Evolutionary conservation across 2,329 filamentous ascomycete species (phyloP), one percentile per base, ranked within the genome.

Genomic region (Magnaporthales sp.): DNA sequence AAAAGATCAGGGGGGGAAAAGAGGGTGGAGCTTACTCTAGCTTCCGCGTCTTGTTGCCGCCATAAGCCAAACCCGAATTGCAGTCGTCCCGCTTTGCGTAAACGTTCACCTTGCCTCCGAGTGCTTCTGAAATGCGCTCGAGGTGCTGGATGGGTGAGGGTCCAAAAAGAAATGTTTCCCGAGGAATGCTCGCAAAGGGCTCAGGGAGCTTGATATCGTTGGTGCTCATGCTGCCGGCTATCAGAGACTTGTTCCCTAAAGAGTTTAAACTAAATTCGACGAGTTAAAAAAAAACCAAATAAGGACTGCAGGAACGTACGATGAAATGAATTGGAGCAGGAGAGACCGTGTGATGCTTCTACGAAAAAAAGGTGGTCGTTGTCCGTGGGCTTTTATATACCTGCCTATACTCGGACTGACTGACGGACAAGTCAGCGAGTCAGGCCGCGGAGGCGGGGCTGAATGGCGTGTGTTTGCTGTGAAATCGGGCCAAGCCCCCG

Each of bases 1-100:
- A 63, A 24, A 29, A 27, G 46, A 31, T 9, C 19, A 31, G 10
- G 62, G 10, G 60, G 4, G 19, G 0, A 10, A 24, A 46, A 38
- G 15, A 30, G 22, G n/a, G 13, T 22, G 11, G 4, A 22, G 72
- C 74, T 70, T 73, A 85, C 80, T 91, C 88, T 2, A 91, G 80
- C 75, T 91, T 91, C 67, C 88, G 81, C 31, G 84, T 86, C 77
- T 91, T 91, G 79, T 91, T 91, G 66, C 87, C 88, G 51, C 88
- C 88, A 71, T 83, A 89, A 3, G 88, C 88, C 22, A 90, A 81
- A 0, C 84, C 85, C 1, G 86, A 89, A 77, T 89, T 90, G 73
- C 87, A 86, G 77, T 91, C 89, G 70, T 91, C 89, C 64, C 89
- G 84, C 77, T 91, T 91, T 66, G 89, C 89, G 73, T 86, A 91